A percentile compares a stretch with the other conserved stretches of the same genome.
phyloP scores from a whole-genome alignment of 306 rosid genomes.

The Trifolium repens region DNA sequence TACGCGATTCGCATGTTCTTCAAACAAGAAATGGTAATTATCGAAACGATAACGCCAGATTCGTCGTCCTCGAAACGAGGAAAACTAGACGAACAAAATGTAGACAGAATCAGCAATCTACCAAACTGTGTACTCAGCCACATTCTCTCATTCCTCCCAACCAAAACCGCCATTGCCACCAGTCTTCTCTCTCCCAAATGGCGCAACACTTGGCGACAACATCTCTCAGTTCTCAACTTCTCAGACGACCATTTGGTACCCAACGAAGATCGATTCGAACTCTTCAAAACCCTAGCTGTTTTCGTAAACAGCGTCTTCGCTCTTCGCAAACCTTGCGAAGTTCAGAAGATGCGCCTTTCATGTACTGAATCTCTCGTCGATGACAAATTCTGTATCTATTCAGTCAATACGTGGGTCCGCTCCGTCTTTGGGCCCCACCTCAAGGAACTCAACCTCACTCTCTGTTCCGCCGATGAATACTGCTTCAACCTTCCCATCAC shows the following conservation, averaged over 20 bases:
- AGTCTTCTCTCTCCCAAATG: conserved; percentile 9
- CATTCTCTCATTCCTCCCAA: conserved; percentile 10
- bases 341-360: neutral
- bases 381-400: neutral
- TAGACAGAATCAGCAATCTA: too few species aligned
- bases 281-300: neutral
- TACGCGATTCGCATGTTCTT: too few species aligned
- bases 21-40: too few species aligned
- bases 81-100: too few species aligned
- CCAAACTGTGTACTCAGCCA: too few species aligned
- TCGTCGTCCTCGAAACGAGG: too few species aligned
- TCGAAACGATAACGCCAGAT: too few species aligned
- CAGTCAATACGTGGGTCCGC: neutral
- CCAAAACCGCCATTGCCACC: conserved; percentile 14
- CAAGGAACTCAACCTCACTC: neutral
- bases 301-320: neutral
- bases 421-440: neutral
- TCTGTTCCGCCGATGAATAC: too few species aligned
- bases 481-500: too few species aligned
- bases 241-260: neutral
- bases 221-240: neutral
- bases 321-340: neutral
- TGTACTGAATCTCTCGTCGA: neutral
- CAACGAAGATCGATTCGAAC: neutral
- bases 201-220: neutral